Evolutionary conservation across 2,329 filamentous ascomycete genomes (phyloP).

Genomic region (Diaporthe citri): DNA sequence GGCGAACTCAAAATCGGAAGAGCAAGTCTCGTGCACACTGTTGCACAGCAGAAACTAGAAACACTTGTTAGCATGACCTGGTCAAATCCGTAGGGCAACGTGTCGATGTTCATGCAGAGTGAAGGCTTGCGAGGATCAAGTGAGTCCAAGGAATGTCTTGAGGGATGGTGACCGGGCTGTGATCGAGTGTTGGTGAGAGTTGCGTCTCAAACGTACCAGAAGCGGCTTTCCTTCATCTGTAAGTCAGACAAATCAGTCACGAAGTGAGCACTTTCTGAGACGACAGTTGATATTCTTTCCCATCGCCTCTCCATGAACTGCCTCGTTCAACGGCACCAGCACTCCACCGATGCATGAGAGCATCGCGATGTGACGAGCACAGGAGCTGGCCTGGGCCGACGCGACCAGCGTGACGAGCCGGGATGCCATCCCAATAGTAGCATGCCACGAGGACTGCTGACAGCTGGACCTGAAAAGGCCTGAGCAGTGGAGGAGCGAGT

Average conservation of each 20-base stretch:
- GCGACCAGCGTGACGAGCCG: background rate
- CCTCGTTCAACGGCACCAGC: background rate
- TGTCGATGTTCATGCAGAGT: background rate
- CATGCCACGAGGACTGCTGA: constrained; percentile 3
- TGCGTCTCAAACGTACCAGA: background rate
- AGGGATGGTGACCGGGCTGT: background rate
- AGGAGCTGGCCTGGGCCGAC: background rate
- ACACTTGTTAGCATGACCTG: background rate
- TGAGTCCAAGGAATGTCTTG: background rate
- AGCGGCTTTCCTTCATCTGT: background rate
- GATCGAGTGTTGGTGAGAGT: background rate
- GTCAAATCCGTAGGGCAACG: background rate
- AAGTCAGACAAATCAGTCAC: background rate
- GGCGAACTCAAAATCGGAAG: background rate
- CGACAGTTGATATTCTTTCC: background rate
- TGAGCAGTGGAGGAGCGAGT: background rate
- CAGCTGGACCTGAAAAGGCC: background rate
- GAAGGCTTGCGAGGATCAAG: background rate
- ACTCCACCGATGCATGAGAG: background rate
- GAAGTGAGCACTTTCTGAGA: background rate
- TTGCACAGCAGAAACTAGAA: background rate
- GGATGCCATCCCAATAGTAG: constrained; percentile 1
- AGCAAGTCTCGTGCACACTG: background rate
- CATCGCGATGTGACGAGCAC: background rate
- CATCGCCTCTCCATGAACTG: background rate